Conservation (phyloP, 208 protist genomes). For the Wallacemonas sp. region DNA sequence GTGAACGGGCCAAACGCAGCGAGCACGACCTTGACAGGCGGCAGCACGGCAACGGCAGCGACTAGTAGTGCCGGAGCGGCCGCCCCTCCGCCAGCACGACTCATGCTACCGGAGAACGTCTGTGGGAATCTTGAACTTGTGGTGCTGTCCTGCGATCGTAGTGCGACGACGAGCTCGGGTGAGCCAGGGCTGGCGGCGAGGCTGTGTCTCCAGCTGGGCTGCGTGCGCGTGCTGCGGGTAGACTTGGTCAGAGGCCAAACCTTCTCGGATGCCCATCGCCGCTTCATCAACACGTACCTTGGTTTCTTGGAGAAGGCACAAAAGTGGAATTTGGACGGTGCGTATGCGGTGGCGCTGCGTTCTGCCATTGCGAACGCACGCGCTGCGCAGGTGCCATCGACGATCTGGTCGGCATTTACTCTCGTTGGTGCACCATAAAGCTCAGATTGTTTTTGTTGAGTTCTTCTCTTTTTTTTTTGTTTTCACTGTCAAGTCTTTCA, state of each 20-base stretch:
- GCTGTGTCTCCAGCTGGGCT: slow-evolving; percentile 65
- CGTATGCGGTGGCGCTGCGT: slow-evolving; percentile 80
- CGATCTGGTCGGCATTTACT: slow-evolving; percentile 74
- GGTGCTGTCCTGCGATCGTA: slow-evolving; percentile 53
- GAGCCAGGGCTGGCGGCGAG: slow-evolving; percentile 48
- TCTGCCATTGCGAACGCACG: slow-evolving; percentile 45
- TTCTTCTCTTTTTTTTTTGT: slow-evolving; percentile 6
- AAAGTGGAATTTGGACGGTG: slow-evolving; percentile 43
- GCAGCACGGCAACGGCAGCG: no score
- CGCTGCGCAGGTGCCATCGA: slow-evolving; percentile 28
- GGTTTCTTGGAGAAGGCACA: slow-evolving; percentile 41
- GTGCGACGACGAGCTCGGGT: slow-evolving; percentile 26
- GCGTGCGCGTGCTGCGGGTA: slow-evolving; percentile 70
- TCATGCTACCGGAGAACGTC: slow-evolving; percentile 1
- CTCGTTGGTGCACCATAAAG: slow-evolving; percentile 69
- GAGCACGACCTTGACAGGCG: no score
- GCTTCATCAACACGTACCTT: slow-evolving; percentile 62
- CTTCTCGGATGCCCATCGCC: slow-evolving; percentile 46
- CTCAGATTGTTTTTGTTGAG: not conserved
- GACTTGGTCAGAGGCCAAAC: slow-evolving; percentile 40
- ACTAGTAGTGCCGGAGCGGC: no score
- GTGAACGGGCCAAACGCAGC: no score
- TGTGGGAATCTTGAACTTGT: slow-evolving; percentile 47
- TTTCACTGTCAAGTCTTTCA: slow-evolving; percentile 1
- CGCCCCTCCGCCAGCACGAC: no score